These are phyloP conservation scores for Phalaenopsis equestris DNA, from an alignment of 106 monocot genomes.

Conservation along the genomic window DNA sequence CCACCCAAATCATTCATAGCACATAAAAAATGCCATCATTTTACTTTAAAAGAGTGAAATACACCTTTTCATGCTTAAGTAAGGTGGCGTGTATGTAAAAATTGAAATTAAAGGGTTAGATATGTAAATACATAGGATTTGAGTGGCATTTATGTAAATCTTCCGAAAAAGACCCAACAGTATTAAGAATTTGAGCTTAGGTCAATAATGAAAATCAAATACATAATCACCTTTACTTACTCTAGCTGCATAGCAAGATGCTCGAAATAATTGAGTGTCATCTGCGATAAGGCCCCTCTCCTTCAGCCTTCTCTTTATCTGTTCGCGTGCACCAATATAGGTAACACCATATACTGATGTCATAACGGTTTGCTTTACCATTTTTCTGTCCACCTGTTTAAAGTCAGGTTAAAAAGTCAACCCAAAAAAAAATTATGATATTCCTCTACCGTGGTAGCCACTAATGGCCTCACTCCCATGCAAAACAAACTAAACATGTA, in stretches of 20 bases:
- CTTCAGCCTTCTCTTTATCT: slow-evolving; percentile 75
- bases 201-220: background rate
- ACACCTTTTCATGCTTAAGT: too few relatives aligned
- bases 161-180: slow-evolving; percentile 12
- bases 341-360: slow-evolving; percentile 97
- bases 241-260: slow-evolving; percentile 84
- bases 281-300: slow-evolving; percentile 48
- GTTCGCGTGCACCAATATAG: slow-evolving; percentile 81
- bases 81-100: too few relatives aligned
- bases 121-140: too few relatives aligned
- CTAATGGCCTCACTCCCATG: background rate
- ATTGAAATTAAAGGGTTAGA: too few relatives aligned
- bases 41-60: too few relatives aligned
- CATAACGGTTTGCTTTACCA: slow-evolving; percentile 97
- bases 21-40: too few relatives aligned
- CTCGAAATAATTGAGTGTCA: slow-evolving; percentile 40
- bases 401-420: background rate
- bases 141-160: slow-evolving; percentile 7
- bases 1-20: too few relatives aligned
- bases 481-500: background rate
- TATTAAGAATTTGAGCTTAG: background rate
- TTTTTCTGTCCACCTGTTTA: slow-evolving; percentile 76
- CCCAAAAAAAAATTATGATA: background rate
- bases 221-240: slow-evolving; percentile 18
- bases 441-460: background rate